phyloP scores from a whole-genome alignment of 1,284 basidiomycete genomes.

The Leccinum insolens region DNA sequence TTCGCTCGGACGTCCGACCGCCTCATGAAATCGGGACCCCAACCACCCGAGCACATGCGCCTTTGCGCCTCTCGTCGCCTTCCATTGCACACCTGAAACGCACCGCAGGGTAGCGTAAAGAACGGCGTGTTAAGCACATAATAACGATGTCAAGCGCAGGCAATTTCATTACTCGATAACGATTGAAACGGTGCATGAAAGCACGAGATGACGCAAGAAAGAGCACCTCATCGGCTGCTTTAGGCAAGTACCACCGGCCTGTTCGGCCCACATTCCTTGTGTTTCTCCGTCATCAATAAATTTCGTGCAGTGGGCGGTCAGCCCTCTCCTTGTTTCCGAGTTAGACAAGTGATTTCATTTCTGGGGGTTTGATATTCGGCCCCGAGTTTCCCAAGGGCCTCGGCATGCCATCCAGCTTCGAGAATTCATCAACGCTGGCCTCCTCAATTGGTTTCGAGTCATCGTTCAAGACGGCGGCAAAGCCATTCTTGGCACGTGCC shows the following conservation, averaged over 20 bases:
- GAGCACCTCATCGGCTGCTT: background rate
- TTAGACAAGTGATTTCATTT: slow-evolving; percentile 51
- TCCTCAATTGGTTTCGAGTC: slow-evolving; percentile 51
- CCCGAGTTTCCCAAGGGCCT: background rate
- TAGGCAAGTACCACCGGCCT: background rate
- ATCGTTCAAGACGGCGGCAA: slow-evolving; percentile 69
- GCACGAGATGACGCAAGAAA: background rate
- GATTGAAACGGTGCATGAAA: background rate
- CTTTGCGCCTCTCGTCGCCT: background rate
- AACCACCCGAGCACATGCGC: slow-evolving; percentile 22
- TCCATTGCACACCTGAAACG: slow-evolving; percentile 7
- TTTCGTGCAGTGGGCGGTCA: background rate
- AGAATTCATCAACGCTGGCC: slow-evolving; percentile 64
- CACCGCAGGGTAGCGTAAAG: background rate
- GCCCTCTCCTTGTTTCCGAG: slow-evolving; percentile 24
- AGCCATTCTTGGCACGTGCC: slow-evolving; percentile 70
- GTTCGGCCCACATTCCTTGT: background rate
- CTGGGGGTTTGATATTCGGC: slow-evolving; percentile 45
- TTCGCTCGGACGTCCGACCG: background rate
- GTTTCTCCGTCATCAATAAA: background rate
- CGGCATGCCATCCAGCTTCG: slow-evolving; percentile 16
- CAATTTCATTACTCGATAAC: background rate
- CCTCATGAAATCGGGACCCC: slow-evolving; percentile 24
- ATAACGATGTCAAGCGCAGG: slow-evolving; percentile 6
- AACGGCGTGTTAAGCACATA: background rate